Base-by-base conservation (phyloP, 2,329 filamentous ascomycete species). In the Botrytis fabae region DNA sequence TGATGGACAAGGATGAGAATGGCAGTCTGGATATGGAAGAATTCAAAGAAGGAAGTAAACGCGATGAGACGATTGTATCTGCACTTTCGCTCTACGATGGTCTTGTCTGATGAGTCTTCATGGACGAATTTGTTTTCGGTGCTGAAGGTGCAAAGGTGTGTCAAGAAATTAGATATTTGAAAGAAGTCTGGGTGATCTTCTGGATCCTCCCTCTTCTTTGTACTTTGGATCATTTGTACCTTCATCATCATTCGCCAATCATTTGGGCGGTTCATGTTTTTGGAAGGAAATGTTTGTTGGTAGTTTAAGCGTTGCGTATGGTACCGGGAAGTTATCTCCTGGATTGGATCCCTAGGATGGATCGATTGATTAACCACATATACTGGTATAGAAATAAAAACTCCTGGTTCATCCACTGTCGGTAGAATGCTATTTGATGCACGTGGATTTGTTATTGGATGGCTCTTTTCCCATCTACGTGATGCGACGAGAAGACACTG, bases 1-100 rank as follows among this genome's bases (percentile, higher is more conserved):
- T 98, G 96, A 99, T 99, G 96, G 96, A 99, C 87, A 99, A 99
- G 88, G 96, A 99, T 82, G 95, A 98, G 85, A 98, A 98, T 82
- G 96, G 95, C 79, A 97, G 93, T 81, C 85, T 99, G 79, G 95
- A 98, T 82, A 95, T 98, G 88, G 92, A 95, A 75, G 96, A 99
- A 83, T 99, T 99, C 87, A 98, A 98, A 85, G 96, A 99, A 85
- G 96, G 96, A 78, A 97, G 94, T 86, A 98, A 98, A 87, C 93
- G 95, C 74, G 96, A 99, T 84, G 95, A 98, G 86, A 99, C 96
- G 16, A 99, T 99, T 81, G 96, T 99, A 74, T 98, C 95, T 71
- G 96, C 96, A 48, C 86, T 99, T 80, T 98, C 95, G 73, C 87
- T 99, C 77, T 99, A 99, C 81, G 96, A 99, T 81, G 96, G 96